Evolutionary conservation across 192 early-diverging fungal species (phyloP).

Genomic region (Helicostylum pulchrum): DNA sequence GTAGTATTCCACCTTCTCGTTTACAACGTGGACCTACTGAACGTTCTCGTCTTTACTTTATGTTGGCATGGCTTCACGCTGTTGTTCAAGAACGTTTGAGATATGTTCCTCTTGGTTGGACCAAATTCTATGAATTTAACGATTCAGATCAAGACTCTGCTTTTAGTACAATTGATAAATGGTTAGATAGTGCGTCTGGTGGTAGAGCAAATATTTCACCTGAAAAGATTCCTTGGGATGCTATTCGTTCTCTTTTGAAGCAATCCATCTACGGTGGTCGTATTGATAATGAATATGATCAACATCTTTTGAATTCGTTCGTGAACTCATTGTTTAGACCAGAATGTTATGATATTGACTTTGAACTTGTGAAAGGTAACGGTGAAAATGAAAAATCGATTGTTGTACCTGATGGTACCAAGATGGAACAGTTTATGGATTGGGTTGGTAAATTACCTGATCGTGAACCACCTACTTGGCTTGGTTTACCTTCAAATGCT

Average conservation of each 20-base stretch:
- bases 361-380: constrained; percentile 36
- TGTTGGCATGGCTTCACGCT: constrained; percentile 96
- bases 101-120: constrained; percentile 97
- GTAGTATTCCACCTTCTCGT: constrained; percentile 54
- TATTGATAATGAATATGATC: constrained; percentile 92
- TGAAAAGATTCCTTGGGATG: constrained; percentile 94
- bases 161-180: constrained; percentile 81
- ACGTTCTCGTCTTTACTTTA: constrained; percentile 85
- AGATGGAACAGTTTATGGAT: constrained; percentile 76
- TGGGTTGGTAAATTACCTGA: constrained; percentile 91
- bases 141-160: constrained; percentile 96
- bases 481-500: constrained; percentile 91
- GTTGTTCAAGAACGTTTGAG: constrained; percentile 93
- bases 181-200: constrained; percentile 78
- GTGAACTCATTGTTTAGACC: constrained; percentile 79
- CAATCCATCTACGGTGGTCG: constrained; percentile 96
- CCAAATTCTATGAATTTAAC: constrained; percentile 96
- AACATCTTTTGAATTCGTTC: constrained; percentile 81
- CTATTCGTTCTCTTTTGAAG: constrained; percentile 79
- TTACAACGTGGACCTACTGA: constrained; percentile 75
- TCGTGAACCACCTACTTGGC: constrained; percentile 93
- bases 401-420: constrained; percentile 82
- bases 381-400: constrained; percentile 42
- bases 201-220: constrained; percentile 90
- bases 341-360: constrained; percentile 77